Base-by-base conservation (phyloP, 2,329 filamentous ascomycete species). In the Fusarium tricinctum region DNA sequence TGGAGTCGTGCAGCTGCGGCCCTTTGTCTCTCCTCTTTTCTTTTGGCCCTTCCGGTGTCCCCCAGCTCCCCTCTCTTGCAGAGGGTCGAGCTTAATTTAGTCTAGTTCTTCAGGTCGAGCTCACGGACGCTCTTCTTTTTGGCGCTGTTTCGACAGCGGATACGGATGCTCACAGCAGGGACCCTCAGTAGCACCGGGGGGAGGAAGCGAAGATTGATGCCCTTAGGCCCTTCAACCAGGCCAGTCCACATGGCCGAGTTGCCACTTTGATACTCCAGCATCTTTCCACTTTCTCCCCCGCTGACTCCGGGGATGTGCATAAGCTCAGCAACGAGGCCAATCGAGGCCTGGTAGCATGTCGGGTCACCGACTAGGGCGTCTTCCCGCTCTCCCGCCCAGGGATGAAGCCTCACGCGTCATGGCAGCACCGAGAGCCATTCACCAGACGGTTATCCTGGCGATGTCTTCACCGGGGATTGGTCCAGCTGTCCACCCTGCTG, bases 231-330 rank as follows among this genome's bases (percentile, higher is more conserved):
- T 63, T 66, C 66, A 70, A 70, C 66, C 66, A 69, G 52, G 35
- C 66, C 58, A 40, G 55, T 69, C 66, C 66, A 69, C 66, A 63
- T 70, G 66, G 52, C 54, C 66, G 43, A 52, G 40, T 68, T 50
- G 65, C 65, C 64, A 68, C 65, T 44, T 59, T 19, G 42, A 52
- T 26, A 50, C 47, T 52, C 47, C 38, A 50, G 22, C 19, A 32
- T 38, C 22, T 22, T 12, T 39, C 50, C 45, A 53, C 56, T 61
- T 28, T 61, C 56, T 39, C 30, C 60, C 50, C 56, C 63, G 63
- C 49, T 55, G 55, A 66, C 49, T 55, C 60, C 43, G 49, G 58
- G 64, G 44, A 44, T 46, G 13, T 15, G 40, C 20, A 35, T 35
- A 46, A 15, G 20, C 32, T 48, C 22, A 17, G 15, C 13, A 15